These are phyloP conservation scores for Thraustotheca clavata DNA, from an alignment of 352 stramenopile genomes.

Conservation along the genomic window DNA sequence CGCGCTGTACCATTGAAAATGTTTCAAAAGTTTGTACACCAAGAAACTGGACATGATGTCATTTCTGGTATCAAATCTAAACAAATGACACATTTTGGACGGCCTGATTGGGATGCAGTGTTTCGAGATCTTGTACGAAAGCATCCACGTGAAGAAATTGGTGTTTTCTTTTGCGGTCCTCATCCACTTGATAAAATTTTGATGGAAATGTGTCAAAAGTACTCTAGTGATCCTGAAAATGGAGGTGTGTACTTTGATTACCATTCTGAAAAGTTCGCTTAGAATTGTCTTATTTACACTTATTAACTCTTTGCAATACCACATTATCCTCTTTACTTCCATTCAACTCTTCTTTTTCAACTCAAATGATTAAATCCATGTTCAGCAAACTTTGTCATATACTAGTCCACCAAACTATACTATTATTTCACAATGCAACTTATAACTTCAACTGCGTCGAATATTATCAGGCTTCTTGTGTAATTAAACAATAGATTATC, in stretches of 20 bases:
- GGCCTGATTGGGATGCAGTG: constrained; percentile 54
- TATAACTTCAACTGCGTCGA: no score
- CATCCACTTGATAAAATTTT: constrained; percentile 51
- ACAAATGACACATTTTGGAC: constrained; percentile 65
- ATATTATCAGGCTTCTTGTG: no score
- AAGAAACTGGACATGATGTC: constrained; percentile 60
- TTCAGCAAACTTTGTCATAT: no score
- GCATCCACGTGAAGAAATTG: constrained; percentile 44
- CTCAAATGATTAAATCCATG: no score
- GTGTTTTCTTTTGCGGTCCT: constrained; percentile 73
- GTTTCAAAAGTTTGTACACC: constrained; percentile 67
- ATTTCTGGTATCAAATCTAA: constrained; percentile 64
- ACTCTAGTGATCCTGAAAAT: constrained; percentile 14
- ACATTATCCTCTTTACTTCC: no score
- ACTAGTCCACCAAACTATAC: no score
- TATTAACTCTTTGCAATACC: not conserved
- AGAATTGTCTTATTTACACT: not conserved
- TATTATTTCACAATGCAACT: no score
- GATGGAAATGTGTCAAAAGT: constrained; percentile 25
- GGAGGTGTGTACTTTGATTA: constrained; percentile 56
- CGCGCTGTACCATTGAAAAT: constrained; percentile 49
- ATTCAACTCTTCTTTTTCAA: no score
- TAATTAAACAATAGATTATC: no score
- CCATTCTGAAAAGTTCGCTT: constrained; percentile 52
- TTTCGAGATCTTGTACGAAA: constrained; percentile 9